phyloP scores from a whole-genome alignment of 2,329 filamentous ascomycete genomes.

The Sporothrix schenckii region DNA sequence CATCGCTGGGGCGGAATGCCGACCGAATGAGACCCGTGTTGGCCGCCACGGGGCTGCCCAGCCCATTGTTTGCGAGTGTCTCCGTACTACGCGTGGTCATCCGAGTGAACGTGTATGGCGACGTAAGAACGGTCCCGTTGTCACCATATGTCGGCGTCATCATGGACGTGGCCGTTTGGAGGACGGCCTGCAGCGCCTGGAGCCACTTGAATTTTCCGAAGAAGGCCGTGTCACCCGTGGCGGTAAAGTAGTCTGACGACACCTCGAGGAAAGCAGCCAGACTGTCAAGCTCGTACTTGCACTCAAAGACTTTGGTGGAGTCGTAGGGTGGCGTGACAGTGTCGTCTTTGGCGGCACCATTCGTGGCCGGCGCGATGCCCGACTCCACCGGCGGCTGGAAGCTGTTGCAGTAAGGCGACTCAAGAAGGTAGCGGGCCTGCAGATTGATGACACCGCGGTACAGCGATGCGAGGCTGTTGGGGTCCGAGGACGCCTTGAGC shows the following conservation, averaged over 20 bases:
- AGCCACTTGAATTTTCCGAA: conserved; percentile 76
- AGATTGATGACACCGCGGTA: conserved; percentile 77
- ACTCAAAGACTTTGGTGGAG: conserved; percentile 77
- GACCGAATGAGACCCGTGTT: conserved; percentile 82
- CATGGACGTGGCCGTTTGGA: conserved; percentile 71
- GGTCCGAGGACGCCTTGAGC: conserved; percentile 54
- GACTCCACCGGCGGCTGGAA: conserved; percentile 87
- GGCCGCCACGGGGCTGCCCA: conserved; percentile 77
- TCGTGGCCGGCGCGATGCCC: conserved; percentile 60
- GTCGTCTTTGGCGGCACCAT: conserved; percentile 64
- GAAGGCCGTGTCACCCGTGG: conserved; percentile 71
- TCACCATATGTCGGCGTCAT: conserved; percentile 71
- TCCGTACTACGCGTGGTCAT: conserved; percentile 74
- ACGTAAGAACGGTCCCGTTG: conserved; percentile 57
- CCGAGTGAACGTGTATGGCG: conserved; percentile 76
- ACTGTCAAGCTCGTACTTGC: conserved; percentile 94
- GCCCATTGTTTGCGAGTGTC: conserved; percentile 74
- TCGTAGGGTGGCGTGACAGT: conserved; percentile 66
- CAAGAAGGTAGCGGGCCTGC: conserved; percentile 70
- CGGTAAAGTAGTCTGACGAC: conserved; percentile 75
- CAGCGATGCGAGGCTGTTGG: conserved; percentile 66
- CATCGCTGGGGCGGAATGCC: conserved; percentile 88
- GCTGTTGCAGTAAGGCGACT: conserved; percentile 84
- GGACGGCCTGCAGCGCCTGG: conserved; percentile 68
- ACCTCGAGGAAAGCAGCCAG: conserved; percentile 84